These are phyloP conservation scores for Apophysomyces ossiformis DNA, from an alignment of 371 early-diverging fungal genomes.

Conservation along the genomic window DNA sequence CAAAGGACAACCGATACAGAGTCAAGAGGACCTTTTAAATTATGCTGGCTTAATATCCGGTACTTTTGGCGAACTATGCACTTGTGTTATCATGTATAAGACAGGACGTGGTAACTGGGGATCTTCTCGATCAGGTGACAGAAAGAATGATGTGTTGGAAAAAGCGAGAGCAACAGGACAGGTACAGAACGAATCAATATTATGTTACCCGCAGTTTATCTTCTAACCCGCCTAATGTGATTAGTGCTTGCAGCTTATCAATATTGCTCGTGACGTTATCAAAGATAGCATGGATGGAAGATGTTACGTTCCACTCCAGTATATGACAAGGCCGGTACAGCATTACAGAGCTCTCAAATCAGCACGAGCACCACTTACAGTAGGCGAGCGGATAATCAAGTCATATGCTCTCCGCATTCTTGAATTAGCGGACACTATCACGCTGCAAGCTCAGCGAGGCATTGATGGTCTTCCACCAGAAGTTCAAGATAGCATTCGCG, in stretches of 20 bases:
- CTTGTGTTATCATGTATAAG: constrained; percentile 49
- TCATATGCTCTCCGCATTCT: constrained; percentile 33
- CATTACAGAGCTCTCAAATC: constrained; percentile 29
- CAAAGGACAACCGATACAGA: constrained; percentile 32
- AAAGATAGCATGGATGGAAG: constrained; percentile 53
- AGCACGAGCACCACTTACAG: constrained; percentile 23
- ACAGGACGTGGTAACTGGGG: constrained; percentile 43
- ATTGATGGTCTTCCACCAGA: constrained; percentile 44
- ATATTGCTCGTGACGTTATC: constrained; percentile 60
- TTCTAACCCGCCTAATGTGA: constrained; percentile 1
- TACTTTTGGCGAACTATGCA: constrained; percentile 58
- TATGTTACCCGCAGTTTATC: background rate
- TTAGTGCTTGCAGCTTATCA: constrained; percentile 60
- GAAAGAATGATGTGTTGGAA: constrained; percentile 34
- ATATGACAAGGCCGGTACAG: constrained; percentile 26
- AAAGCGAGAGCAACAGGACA: constrained; percentile 59
- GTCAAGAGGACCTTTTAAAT: constrained; percentile 43
- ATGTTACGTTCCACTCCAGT: constrained; percentile 51
- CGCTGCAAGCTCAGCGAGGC: constrained; percentile 42
- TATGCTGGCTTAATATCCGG: constrained; percentile 57
- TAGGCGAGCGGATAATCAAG: constrained; percentile 28
- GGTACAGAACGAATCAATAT: constrained; percentile 22
- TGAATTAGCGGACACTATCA: constrained; percentile 29
- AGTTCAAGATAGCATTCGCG: constrained; percentile 45
- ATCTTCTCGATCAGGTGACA: constrained; percentile 20